phyloP scores from a whole-genome alignment of 257 asterid species.

The Solanum virginianum region DNA sequence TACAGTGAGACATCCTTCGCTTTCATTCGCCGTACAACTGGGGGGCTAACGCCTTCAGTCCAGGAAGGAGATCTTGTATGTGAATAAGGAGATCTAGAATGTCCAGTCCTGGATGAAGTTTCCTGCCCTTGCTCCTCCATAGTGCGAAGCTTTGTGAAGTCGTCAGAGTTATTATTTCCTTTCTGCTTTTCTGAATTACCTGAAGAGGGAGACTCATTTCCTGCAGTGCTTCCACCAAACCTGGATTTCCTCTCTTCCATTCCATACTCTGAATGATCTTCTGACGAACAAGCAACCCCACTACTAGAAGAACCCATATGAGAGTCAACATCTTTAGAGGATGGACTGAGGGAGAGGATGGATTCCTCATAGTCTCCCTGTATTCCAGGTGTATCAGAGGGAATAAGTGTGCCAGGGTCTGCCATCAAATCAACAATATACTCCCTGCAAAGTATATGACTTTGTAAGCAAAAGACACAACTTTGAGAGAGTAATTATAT shows the following conservation, averaged over 20 bases:
- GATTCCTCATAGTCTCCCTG: conserved; percentile 25
- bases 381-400: conserved; percentile 66
- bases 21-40: conserved; percentile 64
- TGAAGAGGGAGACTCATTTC: conserved; percentile 18
- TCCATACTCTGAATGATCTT: conserved; percentile 20
- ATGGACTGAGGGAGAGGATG: conserved; percentile 10
- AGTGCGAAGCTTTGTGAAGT: conserved; percentile 15
- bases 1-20: conserved; percentile 86
- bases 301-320: conserved; percentile 34
- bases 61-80: conserved; percentile 94
- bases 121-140: conserved; percentile 22
- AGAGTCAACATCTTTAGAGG: conserved; percentile 19
- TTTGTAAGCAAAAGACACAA: not conserved
- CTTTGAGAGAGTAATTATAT: not conserved
- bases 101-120: conserved; percentile 27
- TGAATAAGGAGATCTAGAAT: conserved; percentile 22
- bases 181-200: conserved; percentile 11
- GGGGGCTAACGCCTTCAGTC: conserved; percentile 95
- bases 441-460: conserved; percentile 49
- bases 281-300: conserved; percentile 22
- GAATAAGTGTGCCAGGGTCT: conserved; percentile 95
- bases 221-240: conserved; percentile 13
- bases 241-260: conserved; percentile 10
- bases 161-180: conserved; percentile 7
- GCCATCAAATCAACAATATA: conserved; percentile 95